These are phyloP conservation scores for Talaromyces verruculosus DNA, from an alignment of 2,329 filamentous ascomycete species.

Conservation along the genomic window DNA sequence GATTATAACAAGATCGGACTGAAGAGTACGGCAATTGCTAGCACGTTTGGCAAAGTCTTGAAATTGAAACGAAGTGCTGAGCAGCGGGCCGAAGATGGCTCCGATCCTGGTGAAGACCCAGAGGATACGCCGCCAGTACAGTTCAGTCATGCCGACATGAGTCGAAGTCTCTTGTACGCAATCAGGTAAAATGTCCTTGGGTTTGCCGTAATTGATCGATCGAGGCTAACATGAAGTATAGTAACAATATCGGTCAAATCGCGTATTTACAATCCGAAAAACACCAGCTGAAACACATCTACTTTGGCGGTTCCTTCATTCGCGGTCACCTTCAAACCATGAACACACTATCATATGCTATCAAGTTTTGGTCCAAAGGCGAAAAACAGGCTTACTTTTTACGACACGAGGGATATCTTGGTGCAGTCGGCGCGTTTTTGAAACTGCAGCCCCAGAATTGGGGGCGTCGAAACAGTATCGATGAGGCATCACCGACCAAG, in stretches of 20 bases:
- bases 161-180: constrained; percentile 85
- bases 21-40: constrained; percentile 93
- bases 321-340: constrained; percentile 95
- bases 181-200: constrained; percentile 56
- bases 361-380: constrained; percentile 95
- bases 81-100: constrained; percentile 69
- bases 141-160: constrained; percentile 83
- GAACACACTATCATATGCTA: constrained; percentile 94
- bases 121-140: constrained; percentile 31
- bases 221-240: constrained; percentile 35
- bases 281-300: constrained; percentile 86
- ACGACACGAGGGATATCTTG: constrained; percentile 92
- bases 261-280: constrained; percentile 96
- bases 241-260: constrained; percentile 98
- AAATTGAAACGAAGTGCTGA: constrained; percentile 86
- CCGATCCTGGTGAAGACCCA: constrained; percentile 37
- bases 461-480: constrained; percentile 79
- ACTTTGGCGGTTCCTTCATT: constrained; percentile 97
- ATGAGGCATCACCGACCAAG: constrained; percentile 44
- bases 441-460: constrained; percentile 88
- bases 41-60: constrained; percentile 95
- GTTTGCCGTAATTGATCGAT: background rate
- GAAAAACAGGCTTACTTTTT: constrained; percentile 94
- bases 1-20: constrained; percentile 96
- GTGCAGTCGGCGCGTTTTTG: constrained; percentile 89